Evolutionary conservation across 345 rosid genomes (phyloP), one percentile per base, ranked within the genome.

Genomic region (Stellera chamaejasme): DNA sequence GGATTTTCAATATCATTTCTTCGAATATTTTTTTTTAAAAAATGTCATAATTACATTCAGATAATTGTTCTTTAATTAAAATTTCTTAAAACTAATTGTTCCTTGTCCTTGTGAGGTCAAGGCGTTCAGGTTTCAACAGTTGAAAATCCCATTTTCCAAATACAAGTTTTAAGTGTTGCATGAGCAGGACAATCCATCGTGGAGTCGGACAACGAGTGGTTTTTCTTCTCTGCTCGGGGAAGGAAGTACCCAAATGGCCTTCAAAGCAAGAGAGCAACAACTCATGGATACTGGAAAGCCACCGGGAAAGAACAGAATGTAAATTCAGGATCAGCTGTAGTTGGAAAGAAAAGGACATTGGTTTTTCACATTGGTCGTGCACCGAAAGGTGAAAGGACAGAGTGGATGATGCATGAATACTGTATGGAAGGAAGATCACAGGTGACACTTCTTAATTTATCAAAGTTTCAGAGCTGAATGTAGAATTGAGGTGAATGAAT

Each of bases 271-370:
- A 71, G 97, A 60, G 97, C 95, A 11, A 92, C 98, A 9, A 72
- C 69, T 39, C 87, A 54, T 2, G 97, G 98, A 2, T 92, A 92
- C 27, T 88, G 96, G 98, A 92, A 92, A 70, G 93, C 95, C 28
- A 92, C 98, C 0, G 96, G 98, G 45, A 92, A 82, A 70, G 98
- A 88, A 48, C 73, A 95, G 2, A 77, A 69, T 42, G 93, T 92
- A 2, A 86, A 74, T 72, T 70, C 82, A 0, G 91, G 86, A 15
- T 58, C 72, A 45, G 53, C 58, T 16, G 67, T 79, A 14, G 79
- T 88, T 55, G 98, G 98, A 13, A 79, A 85, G 4, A 92, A 92
- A 71, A 86, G 98, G 73, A 92, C 98, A 36, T 93, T 92, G 0
- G 93, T 92, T 11, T 92, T 19, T 19, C 23, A 19, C 23, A 19